Evolutionary conservation across 1,284 basidiomycete genomes (phyloP).

Genomic region (Trichosporon inkin): DNA sequence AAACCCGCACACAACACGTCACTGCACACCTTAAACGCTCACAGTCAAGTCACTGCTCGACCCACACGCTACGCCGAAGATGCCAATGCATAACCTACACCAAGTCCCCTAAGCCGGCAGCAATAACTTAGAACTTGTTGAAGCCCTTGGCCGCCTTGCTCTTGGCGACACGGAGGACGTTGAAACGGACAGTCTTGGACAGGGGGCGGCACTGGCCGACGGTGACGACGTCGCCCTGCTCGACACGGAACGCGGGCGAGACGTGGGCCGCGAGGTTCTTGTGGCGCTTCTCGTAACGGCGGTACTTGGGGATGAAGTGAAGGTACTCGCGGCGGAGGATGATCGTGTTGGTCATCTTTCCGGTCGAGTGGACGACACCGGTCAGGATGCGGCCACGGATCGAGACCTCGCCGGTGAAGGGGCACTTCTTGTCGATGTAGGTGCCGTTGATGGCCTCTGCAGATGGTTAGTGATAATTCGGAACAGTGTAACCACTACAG

Average conservation of each 20-base stretch:
- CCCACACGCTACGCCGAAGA: conserved; percentile 3
- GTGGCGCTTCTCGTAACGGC: conserved; percentile 95
- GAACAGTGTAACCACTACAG: too few species aligned
- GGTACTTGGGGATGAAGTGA: conserved; percentile 98
- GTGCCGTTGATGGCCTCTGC: conserved; percentile 89
- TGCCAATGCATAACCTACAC: conserved; percentile 16
- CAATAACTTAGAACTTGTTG: conserved; percentile 73
- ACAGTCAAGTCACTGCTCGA: not conserved
- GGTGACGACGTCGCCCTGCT: conserved; percentile 87
- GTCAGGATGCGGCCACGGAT: conserved; percentile 99
- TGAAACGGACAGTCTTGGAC: conserved; percentile 99
- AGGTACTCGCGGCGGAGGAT: conserved; percentile 98
- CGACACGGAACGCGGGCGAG: conserved; percentile 97
- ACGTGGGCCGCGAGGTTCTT: conserved; percentile 97
- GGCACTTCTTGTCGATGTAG: conserved; percentile 99
- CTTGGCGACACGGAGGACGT: conserved; percentile 84
- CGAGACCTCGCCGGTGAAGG: conserved; percentile 90
- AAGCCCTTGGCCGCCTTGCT: conserved; percentile 88
- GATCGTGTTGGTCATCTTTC: conserved; percentile 97
- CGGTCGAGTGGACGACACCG: conserved; percentile 84
- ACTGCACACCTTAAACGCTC: too few species aligned
- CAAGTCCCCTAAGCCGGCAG: conserved; percentile 8
- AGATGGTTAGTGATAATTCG: conserved; percentile 72
- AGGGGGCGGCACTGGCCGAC: conserved; percentile 99
- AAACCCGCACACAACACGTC: too few species aligned